These are phyloP conservation scores for Helotiales sp. DNA, from an alignment of 2,329 filamentous ascomycete species.

Conservation along the genomic window DNA sequence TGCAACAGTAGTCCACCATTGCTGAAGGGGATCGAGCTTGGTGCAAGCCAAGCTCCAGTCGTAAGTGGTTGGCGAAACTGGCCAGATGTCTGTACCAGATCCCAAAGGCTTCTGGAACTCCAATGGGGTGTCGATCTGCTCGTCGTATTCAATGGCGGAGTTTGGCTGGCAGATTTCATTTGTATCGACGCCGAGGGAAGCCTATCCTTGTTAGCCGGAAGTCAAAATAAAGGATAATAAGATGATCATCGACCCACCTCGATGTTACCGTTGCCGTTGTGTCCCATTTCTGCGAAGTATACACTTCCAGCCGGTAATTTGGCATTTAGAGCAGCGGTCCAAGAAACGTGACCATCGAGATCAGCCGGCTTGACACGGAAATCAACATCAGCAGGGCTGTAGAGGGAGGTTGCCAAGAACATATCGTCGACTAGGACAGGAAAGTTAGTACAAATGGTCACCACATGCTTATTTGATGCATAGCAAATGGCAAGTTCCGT, in stretches of 20 bases:
- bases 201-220: background rate
- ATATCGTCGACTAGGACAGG: slow-evolving; percentile 58
- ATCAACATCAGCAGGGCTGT: slow-evolving; percentile 9
- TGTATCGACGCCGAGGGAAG: background rate
- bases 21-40: slow-evolving; percentile 53
- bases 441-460: slow-evolving; percentile 1
- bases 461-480: background rate
- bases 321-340: slow-evolving; percentile 48
- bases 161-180: background rate
- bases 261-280: slow-evolving; percentile 59
- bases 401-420: slow-evolving; percentile 49
- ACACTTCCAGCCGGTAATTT: slow-evolving; percentile 56
- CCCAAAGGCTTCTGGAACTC: slow-evolving; percentile 54
- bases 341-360: slow-evolving; percentile 51
- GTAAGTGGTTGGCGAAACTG: slow-evolving; percentile 37
- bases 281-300: slow-evolving; percentile 58
- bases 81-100: slow-evolving; percentile 55
- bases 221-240: background rate
- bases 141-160: slow-evolving; percentile 50
- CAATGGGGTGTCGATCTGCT: slow-evolving; percentile 51
- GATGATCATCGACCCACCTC: slow-evolving; percentile 36
- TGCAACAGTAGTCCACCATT: slow-evolving; percentile 54
- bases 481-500: no score
- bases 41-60: slow-evolving; percentile 47
- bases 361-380: slow-evolving; percentile 45